A percentile compares a stretch with the other conserved stretches of the same genome.
Evolutionary conservation across 352 stramenopile genomes (phyloP).

Genomic region (Globisporangium yorkense): DNA sequence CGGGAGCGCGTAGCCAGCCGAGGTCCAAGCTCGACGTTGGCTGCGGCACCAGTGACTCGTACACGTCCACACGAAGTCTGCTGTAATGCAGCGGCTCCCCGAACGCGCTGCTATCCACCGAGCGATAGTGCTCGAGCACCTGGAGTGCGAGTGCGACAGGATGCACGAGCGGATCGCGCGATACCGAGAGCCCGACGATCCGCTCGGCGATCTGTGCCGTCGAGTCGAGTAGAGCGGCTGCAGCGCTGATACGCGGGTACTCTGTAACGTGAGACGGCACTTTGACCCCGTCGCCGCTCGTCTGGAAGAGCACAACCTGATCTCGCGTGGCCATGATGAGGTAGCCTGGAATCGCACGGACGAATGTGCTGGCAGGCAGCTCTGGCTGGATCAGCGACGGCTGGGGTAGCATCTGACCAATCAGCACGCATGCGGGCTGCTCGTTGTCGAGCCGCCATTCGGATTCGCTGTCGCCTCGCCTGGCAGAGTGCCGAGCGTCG

Average conservation of each 20-base stretch:
- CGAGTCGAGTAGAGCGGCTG: background rate
- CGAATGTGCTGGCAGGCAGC: background rate
- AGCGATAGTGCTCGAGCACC: background rate
- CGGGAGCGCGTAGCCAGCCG: conserved; percentile 27
- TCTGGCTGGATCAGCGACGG: background rate
- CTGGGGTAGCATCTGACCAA: conserved; percentile 2
- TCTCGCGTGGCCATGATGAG: conserved; percentile 13
- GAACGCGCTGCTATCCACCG: background rate
- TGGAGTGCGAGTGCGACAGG: conserved; percentile 6
- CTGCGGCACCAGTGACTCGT: conserved; percentile 18
- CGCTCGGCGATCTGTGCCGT: background rate
- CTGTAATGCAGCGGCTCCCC: background rate
- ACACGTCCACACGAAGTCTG: conserved; percentile 18
- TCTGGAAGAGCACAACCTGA: conserved; percentile 24
- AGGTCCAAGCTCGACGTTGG: conserved; percentile 21
- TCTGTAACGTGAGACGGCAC: conserved; percentile 18
- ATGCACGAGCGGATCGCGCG: conserved; percentile 14
- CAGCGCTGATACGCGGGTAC: conserved; percentile 2
- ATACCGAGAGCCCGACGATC: conserved; percentile 1
- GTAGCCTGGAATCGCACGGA: conserved; percentile 20
- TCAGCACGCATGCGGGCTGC: conserved; percentile 8
- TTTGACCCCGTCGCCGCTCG: background rate
- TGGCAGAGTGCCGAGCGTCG: too few relatives aligned
- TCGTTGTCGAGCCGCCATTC: background rate
- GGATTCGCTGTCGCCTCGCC: background rate